Conservation (phyloP, 2,329 filamentous ascomycete species). For the Ustilaginoidea virens region DNA sequence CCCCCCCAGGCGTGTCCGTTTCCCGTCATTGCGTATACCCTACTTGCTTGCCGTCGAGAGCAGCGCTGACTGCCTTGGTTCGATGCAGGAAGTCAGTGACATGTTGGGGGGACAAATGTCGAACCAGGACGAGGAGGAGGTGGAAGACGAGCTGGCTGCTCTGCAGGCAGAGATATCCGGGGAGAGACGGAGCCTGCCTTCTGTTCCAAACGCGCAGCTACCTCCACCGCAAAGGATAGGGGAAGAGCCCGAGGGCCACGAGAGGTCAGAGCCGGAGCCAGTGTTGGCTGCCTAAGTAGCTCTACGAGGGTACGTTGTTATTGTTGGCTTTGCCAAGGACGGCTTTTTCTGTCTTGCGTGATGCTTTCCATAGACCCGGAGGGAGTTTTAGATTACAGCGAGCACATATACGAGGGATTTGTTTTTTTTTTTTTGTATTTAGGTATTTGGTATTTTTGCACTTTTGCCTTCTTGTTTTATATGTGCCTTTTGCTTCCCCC, state of each 20-base stretch:
- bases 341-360: neutral
- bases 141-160: slow-evolving; percentile 83
- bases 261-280: slow-evolving; percentile 17
- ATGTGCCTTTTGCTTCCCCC: no score
- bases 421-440: slow-evolving; percentile 3
- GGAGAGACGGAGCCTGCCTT: slow-evolving; percentile 12
- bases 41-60: neutral
- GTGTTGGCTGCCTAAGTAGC: slow-evolving; percentile 21
- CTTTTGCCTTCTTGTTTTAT: no score
- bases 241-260: neutral
- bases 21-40: no score
- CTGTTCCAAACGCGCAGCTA: slow-evolving; percentile 18
- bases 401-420: slow-evolving; percentile 8
- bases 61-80: no score
- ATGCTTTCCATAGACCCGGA: slow-evolving; percentile 4
- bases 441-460: slow-evolving; percentile 1
- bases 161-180: slow-evolving; percentile 39
- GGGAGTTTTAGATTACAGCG: slow-evolving; percentile 4
- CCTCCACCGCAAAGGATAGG: slow-evolving; percentile 7
- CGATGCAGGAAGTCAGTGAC: slow-evolving; percentile 67
- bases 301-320: neutral
- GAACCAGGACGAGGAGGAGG: slow-evolving; percentile 92
- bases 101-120: slow-evolving; percentile 81
- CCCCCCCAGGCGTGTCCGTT: no score
- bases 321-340: neutral